These are phyloP conservation scores for Lepidopterella palustris DNA, from an alignment of 495 filamentous ascomycete species.

Conservation along the genomic window DNA sequence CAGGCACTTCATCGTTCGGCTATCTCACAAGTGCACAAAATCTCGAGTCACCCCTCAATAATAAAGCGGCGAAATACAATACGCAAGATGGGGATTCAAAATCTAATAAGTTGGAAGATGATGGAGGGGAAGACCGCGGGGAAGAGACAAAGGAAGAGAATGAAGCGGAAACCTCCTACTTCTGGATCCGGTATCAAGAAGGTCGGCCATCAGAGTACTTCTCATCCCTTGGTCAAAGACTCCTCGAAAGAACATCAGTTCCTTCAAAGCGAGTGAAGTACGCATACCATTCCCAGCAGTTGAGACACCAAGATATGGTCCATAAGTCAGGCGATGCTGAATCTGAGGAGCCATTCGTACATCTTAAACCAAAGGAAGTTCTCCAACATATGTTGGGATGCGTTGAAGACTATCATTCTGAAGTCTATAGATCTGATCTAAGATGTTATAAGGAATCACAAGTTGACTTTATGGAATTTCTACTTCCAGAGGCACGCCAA, in stretches of 20 bases:
- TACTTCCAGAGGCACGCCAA: too few species aligned
- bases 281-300: too few species aligned
- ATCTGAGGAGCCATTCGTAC: too few species aligned
- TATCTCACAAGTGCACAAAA: background rate
- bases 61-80: background rate
- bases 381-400: too few species aligned
- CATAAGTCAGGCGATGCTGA: too few species aligned
- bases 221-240: background rate
- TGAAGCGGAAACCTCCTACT: background rate
- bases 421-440: too few species aligned
- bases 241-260: background rate
- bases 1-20: background rate
- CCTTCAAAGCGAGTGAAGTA: too few species aligned
- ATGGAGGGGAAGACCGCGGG: background rate
- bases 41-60: background rate
- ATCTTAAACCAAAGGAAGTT: too few species aligned
- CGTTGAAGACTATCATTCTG: too few species aligned
- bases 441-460: too few species aligned
- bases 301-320: too few species aligned
- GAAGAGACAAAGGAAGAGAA: background rate
- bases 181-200: background rate
- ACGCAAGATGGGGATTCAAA: background rate
- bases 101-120: background rate
- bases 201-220: background rate
- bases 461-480: too few species aligned